phyloP scores from a whole-genome alignment of 208 protist species.

The Angomonas deanei region DNA sequence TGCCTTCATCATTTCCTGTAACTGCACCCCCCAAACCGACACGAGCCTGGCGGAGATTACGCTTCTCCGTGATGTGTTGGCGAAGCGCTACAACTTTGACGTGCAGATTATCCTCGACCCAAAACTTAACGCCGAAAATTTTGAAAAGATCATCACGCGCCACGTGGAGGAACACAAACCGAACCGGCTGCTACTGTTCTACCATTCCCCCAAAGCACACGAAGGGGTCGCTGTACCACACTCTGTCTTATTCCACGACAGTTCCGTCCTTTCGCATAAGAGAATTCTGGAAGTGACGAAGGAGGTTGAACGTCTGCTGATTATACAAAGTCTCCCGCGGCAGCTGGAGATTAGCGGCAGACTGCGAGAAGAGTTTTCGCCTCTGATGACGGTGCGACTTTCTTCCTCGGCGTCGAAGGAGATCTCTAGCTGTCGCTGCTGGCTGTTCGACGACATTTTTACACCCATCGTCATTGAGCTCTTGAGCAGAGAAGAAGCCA shows the following conservation, averaged over 20 bases:
- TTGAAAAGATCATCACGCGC: not conserved
- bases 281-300: conserved; percentile 3
- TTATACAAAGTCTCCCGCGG: conserved; percentile 24
- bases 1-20: conserved; percentile 17
- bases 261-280: conserved; percentile 15
- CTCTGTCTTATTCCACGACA: conserved; percentile 20
- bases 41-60: conserved; percentile 27
- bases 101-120: conserved; percentile 13
- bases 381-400: conserved; percentile 17
- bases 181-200: conserved; percentile 31
- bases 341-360: conserved; percentile 14
- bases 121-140: conserved; percentile 1
- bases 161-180: not conserved
- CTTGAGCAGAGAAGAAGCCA: conserved; percentile 18
- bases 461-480: conserved; percentile 34
- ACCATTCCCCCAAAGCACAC: conserved; percentile 8
- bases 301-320: conserved; percentile 21
- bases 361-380: conserved; percentile 3
- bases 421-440: conserved; percentile 21
- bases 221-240: conserved; percentile 5
- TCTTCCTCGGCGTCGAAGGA: conserved; percentile 19
- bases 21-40: not conserved
- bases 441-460: conserved; percentile 35
- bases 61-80: conserved; percentile 30
- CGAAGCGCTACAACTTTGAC: conserved; percentile 33